phyloP scores from a whole-genome alignment of 495 filamentous ascomycete species.

The Neurospora pannonica region DNA sequence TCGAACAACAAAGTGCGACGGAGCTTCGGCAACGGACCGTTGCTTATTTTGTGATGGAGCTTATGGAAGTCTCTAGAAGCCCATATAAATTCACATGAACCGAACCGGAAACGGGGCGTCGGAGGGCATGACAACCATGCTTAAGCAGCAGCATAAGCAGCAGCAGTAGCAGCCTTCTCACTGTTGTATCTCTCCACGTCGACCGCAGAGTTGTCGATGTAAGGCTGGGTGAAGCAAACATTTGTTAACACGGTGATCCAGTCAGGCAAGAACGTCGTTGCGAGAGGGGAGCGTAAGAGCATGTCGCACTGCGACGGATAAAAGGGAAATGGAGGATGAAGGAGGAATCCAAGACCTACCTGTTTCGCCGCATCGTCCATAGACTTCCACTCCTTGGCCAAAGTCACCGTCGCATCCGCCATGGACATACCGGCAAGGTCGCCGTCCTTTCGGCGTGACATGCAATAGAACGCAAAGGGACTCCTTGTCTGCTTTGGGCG shows the following conservation, averaged over 20 bases:
- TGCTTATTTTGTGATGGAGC: background rate
- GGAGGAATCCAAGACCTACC: conserved; percentile 18
- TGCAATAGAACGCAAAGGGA: conserved; percentile 37
- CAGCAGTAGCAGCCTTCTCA: conserved; percentile 5
- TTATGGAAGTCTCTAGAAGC: background rate
- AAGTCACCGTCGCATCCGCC: no score
- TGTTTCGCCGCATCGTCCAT: conserved; percentile 40
- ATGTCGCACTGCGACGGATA: background rate
- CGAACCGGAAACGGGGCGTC: background rate
- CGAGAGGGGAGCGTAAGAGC: background rate
- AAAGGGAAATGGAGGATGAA: background rate
- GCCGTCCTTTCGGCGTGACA: conserved; percentile 34
- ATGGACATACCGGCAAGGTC: conserved; percentile 41
- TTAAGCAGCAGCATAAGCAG: background rate
- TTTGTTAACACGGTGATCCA: conserved; percentile 8
- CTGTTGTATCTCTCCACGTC: conserved; percentile 12
- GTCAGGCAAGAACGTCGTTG: background rate
- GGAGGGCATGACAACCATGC: background rate
- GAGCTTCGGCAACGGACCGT: background rate
- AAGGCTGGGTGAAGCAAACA: conserved; percentile 14
- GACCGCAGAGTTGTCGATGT: conserved; percentile 10
- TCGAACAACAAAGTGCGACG: background rate
- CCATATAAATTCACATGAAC: background rate
- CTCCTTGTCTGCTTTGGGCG: conserved; percentile 40
- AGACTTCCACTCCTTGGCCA: conserved; percentile 47